Evolutionary conservation across 495 filamentous ascomycete species (phyloP).

Genomic region (Corynascus novoguineensis): DNA sequence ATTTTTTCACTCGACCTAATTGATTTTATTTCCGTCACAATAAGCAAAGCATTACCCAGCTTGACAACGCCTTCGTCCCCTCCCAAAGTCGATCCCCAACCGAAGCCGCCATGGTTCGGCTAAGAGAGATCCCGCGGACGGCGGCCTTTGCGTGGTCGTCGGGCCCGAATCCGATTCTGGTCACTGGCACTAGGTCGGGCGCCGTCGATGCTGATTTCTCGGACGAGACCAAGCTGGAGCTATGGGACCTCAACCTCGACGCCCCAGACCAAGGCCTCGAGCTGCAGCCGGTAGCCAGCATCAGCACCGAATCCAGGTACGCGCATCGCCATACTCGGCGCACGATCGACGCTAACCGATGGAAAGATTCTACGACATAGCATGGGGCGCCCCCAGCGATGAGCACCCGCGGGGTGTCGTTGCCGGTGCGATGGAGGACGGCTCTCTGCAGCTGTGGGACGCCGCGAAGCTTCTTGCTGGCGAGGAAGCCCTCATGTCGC

Average conservation of each 20-base stretch:
- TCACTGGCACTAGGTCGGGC: constrained; percentile 91
- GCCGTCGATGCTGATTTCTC: constrained; percentile 97
- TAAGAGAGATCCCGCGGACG: constrained; percentile 92
- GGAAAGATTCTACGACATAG: constrained; percentile 93
- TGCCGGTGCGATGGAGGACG: constrained; percentile 93
- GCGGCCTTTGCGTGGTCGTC: constrained; percentile 97
- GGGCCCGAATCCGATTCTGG: constrained; percentile 69
- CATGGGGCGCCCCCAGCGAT: constrained; percentile 77
- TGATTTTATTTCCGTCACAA: constrained; percentile 4
- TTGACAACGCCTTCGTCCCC: background rate
- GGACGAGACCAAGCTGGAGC: constrained; percentile 89
- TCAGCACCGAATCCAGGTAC: constrained; percentile 86
- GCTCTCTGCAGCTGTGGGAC: constrained; percentile 92
- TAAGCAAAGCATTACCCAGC: background rate
- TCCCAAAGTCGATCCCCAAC: background rate
- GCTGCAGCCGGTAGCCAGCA: constrained; percentile 75
- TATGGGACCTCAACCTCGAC: constrained; percentile 88
- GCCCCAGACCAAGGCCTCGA: constrained; percentile 68
- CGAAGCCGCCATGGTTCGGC: constrained; percentile 70
- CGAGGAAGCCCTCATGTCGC: constrained; percentile 67
- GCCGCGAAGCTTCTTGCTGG: constrained; percentile 75
- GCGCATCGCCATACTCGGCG: background rate
- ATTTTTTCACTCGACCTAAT: constrained; percentile 14
- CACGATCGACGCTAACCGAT: constrained; percentile 1
- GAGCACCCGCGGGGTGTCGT: constrained; percentile 78